Conservation (phyloP, 2,329 filamentous ascomycete genomes). For the Colletotrichum sojae region DNA sequence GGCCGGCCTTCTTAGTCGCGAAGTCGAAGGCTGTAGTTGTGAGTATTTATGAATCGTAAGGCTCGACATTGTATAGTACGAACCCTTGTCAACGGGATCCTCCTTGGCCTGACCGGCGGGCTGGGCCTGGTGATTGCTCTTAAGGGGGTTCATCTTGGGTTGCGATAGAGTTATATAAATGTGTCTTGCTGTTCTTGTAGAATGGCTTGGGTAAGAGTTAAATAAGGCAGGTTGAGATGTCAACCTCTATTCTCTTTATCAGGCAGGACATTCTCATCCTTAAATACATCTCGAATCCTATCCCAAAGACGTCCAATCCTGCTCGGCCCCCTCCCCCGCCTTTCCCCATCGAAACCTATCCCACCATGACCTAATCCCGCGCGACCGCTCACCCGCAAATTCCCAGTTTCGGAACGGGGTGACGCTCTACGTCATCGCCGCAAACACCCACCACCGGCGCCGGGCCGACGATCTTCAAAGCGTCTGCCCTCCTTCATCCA, state of each 20-base stretch:
- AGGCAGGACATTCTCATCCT: background rate
- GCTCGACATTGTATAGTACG: background rate
- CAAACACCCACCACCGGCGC: background rate
- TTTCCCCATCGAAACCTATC: slow-evolving; percentile 16
- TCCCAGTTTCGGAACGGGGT: slow-evolving; percentile 28
- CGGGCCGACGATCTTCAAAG: background rate
- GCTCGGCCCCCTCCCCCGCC: slow-evolving; percentile 25
- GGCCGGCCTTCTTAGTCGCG: slow-evolving; percentile 52
- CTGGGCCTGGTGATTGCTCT: slow-evolving; percentile 24
- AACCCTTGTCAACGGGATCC: slow-evolving; percentile 58
- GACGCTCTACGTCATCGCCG: slow-evolving; percentile 21
- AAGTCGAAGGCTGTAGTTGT: slow-evolving; percentile 47
- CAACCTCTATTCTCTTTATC: too few species aligned
- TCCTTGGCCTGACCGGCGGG: slow-evolving; percentile 41
- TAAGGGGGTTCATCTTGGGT: slow-evolving; percentile 33
- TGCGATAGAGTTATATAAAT: too few species aligned
- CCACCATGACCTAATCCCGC: slow-evolving; percentile 29
- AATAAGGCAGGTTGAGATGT: too few species aligned
- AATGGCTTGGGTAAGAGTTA: too few species aligned
- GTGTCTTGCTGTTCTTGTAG: too few species aligned
- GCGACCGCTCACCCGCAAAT: background rate
- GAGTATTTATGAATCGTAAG: background rate
- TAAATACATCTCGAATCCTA: slow-evolving; percentile 6
- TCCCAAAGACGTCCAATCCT: background rate
- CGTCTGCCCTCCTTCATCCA: background rate